Evolutionary conservation across 306 rosid species (phyloP), one percentile per base, ranked within the genome.

Genomic region (Crotalaria pallida): DNA sequence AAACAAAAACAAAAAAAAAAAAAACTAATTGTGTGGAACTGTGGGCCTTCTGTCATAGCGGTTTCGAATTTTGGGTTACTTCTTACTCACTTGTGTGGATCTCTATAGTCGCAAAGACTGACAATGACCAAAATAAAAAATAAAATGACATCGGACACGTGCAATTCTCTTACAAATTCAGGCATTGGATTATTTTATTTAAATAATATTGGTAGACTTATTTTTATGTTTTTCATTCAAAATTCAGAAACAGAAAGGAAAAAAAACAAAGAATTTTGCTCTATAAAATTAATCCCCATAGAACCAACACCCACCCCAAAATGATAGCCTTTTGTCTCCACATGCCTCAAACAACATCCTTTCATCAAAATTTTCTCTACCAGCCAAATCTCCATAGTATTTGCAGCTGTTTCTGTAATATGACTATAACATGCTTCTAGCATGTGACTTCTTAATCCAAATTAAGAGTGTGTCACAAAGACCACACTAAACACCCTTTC

Each of bases 401-500:
- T 70, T 58, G 50, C 44, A 78, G 77, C 71, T 48, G 75, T 58
- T 80, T 59, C 40, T 71, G 52, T 73, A 68, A 67, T 71, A 67
- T 76, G 57, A 47, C 72, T 71, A 81, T 85, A 71, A 67, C 83
- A 84, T 79, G 85, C 81, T 76, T 6, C 8, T 41, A 79, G 78
- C 64, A 84, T 67, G 74, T 40, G 36, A 56, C 58, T 45, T 2
- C 69, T 29, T 58, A 18, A 65, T 64, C 72, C 55, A 38, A 71
- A 55, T 53, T 75, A 16, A 16, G 67, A 22, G 59, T 65, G 63
- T 44, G 55, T 23, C 48, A 43, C 75, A 64, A 73, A 40, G 71
- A 57, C 80, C 81, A 80, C 84, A 77, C 81, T 78, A 85, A 83
- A 83, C 81, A 81, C 87, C 81, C 84, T 71, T 81, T 72, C 87